Evolutionary conservation across 768 basidiomycete species (phyloP), one percentile per base, ranked within the genome.

Genomic region (Boletus barrowsii): DNA sequence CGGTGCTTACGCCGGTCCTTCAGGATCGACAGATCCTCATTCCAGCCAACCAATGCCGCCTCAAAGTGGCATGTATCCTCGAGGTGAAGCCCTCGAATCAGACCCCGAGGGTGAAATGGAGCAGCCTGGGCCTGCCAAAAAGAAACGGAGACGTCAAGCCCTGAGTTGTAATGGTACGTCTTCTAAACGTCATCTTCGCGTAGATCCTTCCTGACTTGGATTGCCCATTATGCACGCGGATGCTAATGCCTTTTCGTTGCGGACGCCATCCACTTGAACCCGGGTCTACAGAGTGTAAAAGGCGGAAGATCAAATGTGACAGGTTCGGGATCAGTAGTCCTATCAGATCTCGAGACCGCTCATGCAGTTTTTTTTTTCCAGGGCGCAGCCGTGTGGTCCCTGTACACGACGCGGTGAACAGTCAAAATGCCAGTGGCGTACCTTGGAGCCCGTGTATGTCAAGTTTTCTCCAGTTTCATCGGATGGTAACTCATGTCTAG

Each of bases 261-360:
- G 32, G 15, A 47, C n/a, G 22, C 17, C 35, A 11, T 15, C n/a
- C 51, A 47, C 48, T 44, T 36, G 32, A 24, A 56, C 46, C 37
- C 54, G 54, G 41, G 49, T 49, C 40, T 51, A 45, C 65, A 90
- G 90, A 91, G 69, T 92, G 90, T 70, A 92, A 92, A 70, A 75
- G 90, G 62, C 80, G 90, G 41, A 92, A 93, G 77, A 92, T 92
- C 71, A 88, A 87, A 67, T 93, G 90, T 70, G 89, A 93, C 75
- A 87, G 87, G 87, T 87, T 67, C 64, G 76, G 59, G 35, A 56
- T 51, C 58, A 49, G 7, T 66, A 17, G 18, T 50, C 30, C 43
- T 51, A 11, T 47, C 49, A 9, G 33, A 13, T 59, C 48, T 45
- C 14, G n/a, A 43, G 52, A 44, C n/a, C 29, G 48, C 60, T 58